Base-by-base conservation (phyloP, 2,329 filamentous ascomycete genomes). In the Diaporthe nobilis region DNA sequence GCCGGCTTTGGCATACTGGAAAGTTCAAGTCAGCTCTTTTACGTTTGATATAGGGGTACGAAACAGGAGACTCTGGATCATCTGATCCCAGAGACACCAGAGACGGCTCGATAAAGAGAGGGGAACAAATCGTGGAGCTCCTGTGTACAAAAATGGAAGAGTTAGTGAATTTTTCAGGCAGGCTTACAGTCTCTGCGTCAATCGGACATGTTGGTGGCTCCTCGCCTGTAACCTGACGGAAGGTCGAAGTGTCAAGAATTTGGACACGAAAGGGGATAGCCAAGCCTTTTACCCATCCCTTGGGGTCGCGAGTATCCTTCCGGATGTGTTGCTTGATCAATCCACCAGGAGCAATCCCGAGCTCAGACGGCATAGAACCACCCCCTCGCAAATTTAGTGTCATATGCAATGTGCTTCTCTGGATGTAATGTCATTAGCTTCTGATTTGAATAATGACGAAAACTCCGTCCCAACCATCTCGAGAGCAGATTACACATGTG, bases 161-260 rank as follows among this genome's bases (percentile, higher is more conserved):
- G 31, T 0, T 61, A 39, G 31, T 25, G 2, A 25, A 25, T 0
- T 3, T n/a, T 17, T 42, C 12, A 15, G 57, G 22, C 4, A 12
- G 8, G 0, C 57, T 61, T 61, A 61, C 57, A 25, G 37, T 22
- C 0, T 78, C 80, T 3, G 82, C 81, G 5, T 80, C 78, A 67
- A 88, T 79, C 0, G 86, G 85, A 5, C 80, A 81, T 0, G 75
- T 58, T 8, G 84, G 85, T 6, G 84, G 81, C 0, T 75, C n/a
- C 1, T 75, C 60, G 4, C 85, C 85, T 6, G 85, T 87, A 53
- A 86, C 79, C 3, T 76, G 39, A 6, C 79, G 70, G 78, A 86
- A 87, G 17, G 71, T 51, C 0, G 68, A 71, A 2, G 81, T 81
- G 79, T 86, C 84, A 47, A 87, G 80, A n/a, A 86, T 83, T 72